phyloP scores from a whole-genome alignment of 345 rosid genomes.

The Chamaenerion angustifolium region DNA sequence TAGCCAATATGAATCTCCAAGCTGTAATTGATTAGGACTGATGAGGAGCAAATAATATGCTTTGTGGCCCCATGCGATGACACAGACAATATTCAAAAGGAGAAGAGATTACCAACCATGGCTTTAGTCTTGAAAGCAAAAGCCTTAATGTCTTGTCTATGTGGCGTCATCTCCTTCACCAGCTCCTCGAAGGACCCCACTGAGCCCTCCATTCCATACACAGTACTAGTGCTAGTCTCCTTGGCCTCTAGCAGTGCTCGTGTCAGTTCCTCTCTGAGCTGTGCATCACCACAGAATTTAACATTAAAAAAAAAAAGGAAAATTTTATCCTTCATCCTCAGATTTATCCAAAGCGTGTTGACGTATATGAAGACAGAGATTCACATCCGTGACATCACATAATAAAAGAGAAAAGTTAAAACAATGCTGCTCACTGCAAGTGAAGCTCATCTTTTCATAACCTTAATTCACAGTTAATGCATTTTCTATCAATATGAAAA shows the following conservation, averaged over 20 bases:
- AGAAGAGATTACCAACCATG: constrained; percentile 32
- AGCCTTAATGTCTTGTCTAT: constrained; percentile 48
- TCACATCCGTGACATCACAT: constrained; percentile 1
- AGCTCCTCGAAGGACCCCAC: constrained; percentile 59
- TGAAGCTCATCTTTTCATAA: not conserved
- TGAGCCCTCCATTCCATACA: constrained; percentile 23
- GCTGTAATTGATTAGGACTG: no score
- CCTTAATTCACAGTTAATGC: not conserved
- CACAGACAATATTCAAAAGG: not conserved
- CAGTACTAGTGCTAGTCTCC: constrained; percentile 21
- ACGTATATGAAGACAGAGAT: constrained; percentile 6
- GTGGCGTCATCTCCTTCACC: constrained; percentile 47
- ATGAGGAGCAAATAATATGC: no score
- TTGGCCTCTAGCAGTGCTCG: constrained; percentile 58
- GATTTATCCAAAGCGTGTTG: constrained; percentile 12
- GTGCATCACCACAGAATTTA: constrained; percentile 25
- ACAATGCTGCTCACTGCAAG: not conserved
- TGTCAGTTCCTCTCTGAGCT: constrained; percentile 62
- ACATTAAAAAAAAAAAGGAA: constrained; percentile 2
- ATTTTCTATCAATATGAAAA: no score
- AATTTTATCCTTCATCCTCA: constrained; percentile 2
- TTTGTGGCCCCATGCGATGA: no score
- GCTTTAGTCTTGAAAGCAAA: constrained; percentile 76
- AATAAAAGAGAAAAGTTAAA: not conserved
- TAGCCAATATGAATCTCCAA: no score